phyloP scores from a whole-genome alignment of 106 monocot species.

The Apostasia shenzhenica region DNA sequence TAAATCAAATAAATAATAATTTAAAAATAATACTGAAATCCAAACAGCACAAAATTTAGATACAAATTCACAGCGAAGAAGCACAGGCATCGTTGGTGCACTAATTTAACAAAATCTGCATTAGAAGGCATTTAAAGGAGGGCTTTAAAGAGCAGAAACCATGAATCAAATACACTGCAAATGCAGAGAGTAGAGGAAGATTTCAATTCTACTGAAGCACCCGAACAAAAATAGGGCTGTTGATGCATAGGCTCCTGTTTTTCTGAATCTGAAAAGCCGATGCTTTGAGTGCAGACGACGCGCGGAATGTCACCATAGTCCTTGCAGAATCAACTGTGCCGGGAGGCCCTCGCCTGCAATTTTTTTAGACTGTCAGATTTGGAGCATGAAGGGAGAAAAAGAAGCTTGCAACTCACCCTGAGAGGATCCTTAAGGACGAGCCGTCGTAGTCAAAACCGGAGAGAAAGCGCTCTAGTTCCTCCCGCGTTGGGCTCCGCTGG shows the following conservation, averaged over 20 bases:
- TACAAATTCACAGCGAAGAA: no score
- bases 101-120: no score
- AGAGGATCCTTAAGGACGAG: constrained; percentile 32
- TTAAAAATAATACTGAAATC: no score
- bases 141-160: no score
- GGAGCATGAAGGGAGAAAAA: no score
- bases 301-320: constrained; percentile 38
- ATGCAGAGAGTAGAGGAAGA: not conserved
- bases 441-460: constrained; percentile 61
- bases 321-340: constrained; percentile 22
- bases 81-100: no score
- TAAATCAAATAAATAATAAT: no score
- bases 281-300: constrained; percentile 43
- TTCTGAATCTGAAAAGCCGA: constrained; percentile 42
- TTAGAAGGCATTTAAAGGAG: no score
- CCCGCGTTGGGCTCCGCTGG: constrained; percentile 45
- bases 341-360: constrained; percentile 14
- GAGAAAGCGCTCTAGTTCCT: constrained; percentile 77
- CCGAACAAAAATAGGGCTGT: constrained; percentile 41
- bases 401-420: constrained; percentile 27
- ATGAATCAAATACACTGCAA: not conserved
- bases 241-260: constrained; percentile 73
- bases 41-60: no score
- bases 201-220: constrained; percentile 20
- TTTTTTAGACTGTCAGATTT: not conserved